Evolutionary conservation across 306 rosid genomes (phyloP).

Genomic region (Citrullus amarus): DNA sequence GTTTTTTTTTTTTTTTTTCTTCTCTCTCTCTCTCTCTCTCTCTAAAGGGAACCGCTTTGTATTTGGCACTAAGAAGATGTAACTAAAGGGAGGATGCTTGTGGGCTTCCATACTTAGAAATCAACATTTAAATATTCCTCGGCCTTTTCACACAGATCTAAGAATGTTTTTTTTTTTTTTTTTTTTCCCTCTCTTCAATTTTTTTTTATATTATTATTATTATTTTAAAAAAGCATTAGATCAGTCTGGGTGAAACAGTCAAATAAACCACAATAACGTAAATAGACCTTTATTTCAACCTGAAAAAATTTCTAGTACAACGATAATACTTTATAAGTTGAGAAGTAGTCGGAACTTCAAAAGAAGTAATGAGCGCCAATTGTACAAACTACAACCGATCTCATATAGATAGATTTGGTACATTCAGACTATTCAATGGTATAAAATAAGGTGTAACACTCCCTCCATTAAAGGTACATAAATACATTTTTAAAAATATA

Average conservation of each 20-base stretch:
- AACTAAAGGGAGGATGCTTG: not conserved
- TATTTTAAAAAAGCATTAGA: not conserved
- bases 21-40: too few species aligned
- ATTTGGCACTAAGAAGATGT: not conserved
- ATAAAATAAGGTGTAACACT: too few species aligned
- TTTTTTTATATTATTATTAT: not conserved
- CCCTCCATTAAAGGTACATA: too few species aligned
- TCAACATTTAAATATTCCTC: not conserved
- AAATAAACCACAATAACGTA: slow-evolving; percentile 15
- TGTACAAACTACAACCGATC: too few species aligned
- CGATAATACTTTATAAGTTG: too few species aligned
- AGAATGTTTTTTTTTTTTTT: not conserved
- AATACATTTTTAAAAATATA: too few species aligned
- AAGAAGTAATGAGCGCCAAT: too few species aligned
- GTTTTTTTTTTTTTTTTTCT: not conserved
- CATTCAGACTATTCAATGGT: too few species aligned
- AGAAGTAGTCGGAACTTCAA: too few species aligned
- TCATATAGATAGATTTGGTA: too few species aligned
- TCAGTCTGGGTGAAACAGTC: not conserved
- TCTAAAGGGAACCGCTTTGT: not conserved
- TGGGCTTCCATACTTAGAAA: not conserved
- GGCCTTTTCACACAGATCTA: not conserved
- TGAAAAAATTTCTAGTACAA: too few species aligned
- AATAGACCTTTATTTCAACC: not conserved
- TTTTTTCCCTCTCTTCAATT: not conserved